Conservation (phyloP, 805 yeast genomes). For the Teunomyces kruisii region DNA sequence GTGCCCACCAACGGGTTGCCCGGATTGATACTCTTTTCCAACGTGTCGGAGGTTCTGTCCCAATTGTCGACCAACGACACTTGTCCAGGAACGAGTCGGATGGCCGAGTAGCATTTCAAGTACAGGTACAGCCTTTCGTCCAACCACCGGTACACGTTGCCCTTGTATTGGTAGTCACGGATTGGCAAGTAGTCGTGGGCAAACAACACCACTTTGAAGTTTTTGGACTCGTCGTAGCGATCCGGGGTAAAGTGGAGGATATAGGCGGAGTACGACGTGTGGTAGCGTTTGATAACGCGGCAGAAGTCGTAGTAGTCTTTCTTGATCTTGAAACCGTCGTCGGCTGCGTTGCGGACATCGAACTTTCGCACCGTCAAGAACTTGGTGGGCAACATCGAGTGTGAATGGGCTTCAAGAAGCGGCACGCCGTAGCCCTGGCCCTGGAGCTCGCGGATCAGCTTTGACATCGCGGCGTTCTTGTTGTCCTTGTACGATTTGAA, state of each 20-base stretch:
- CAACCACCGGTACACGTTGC: conserved; percentile 8
- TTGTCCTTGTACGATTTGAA: background rate
- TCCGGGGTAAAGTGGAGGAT: background rate
- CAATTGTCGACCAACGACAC: conserved; percentile 7
- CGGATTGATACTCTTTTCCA: background rate
- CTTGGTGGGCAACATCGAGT: background rate
- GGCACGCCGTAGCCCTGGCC: conserved; percentile 8
- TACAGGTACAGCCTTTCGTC: background rate
- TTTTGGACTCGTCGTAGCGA: background rate
- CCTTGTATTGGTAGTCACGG: conserved; percentile 6
- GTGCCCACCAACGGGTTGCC: background rate
- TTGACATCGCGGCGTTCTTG: background rate
- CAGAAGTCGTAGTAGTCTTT: conserved; percentile 4
- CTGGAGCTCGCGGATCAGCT: conserved; percentile 1
- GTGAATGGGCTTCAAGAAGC: background rate
- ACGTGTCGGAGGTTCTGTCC: conserved; percentile 4
- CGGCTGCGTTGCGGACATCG: too few species aligned
- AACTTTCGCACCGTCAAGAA: background rate
- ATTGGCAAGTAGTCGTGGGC: conserved; percentile 7
- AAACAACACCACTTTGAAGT: conserved; percentile 2
- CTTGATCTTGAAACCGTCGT: conserved; percentile 1
- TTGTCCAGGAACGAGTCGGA: background rate
- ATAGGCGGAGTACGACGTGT: background rate
- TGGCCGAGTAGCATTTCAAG: background rate
- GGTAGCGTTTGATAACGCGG: conserved; percentile 1